phyloP scores from a whole-genome alignment of 495 filamentous ascomycete genomes.

The Aspergillus cavernicola region DNA sequence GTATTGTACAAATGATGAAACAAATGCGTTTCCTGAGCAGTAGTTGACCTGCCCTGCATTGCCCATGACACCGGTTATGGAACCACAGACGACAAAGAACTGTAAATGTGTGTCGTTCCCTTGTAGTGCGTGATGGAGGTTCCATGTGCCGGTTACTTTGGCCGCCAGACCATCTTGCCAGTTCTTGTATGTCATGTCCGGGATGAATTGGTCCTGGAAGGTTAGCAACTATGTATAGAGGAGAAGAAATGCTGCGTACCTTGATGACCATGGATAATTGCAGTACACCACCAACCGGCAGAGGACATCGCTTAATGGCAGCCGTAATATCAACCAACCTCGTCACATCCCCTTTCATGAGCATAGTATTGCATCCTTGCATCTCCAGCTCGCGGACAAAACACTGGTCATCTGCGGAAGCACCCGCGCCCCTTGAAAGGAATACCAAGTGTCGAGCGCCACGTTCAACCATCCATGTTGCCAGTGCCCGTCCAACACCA shows the following conservation, averaged over 20 bases:
- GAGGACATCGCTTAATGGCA: too few relatives aligned
- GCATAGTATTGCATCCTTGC: slow-evolving; percentile 14
- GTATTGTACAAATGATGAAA: too few relatives aligned
- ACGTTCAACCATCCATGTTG: slow-evolving; percentile 52
- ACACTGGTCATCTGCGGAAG: neutral
- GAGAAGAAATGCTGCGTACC: too few relatives aligned
- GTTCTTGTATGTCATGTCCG: too few relatives aligned
- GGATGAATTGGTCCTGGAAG: too few relatives aligned
- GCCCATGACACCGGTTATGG: too few relatives aligned
- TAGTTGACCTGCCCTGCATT: too few relatives aligned
- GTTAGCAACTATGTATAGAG: too few relatives aligned
- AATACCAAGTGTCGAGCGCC: slow-evolving; percentile 54
- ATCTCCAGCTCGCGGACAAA: slow-evolving; percentile 34
- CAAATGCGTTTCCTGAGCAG: too few relatives aligned
- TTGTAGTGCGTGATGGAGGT: slow-evolving; percentile 55
- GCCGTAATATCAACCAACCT: neutral
- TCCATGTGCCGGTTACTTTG: slow-evolving; percentile 42
- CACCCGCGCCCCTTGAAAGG: slow-evolving; percentile 20
- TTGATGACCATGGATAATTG: too few relatives aligned
- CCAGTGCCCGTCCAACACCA: slow-evolving; percentile 53
- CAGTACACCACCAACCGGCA: slow-evolving; percentile 24
- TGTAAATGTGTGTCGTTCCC: slow-evolving; percentile 19
- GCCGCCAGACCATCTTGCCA: slow-evolving; percentile 18
- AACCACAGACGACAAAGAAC: slow-evolving; percentile 33
- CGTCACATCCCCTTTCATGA: slow-evolving; percentile 16